Percentiles rank a stretch among this genome's conserved stretches.
phyloP scores from a whole-genome alignment of 257 asterid species.

The Craterostigma plantagineum region DNA sequence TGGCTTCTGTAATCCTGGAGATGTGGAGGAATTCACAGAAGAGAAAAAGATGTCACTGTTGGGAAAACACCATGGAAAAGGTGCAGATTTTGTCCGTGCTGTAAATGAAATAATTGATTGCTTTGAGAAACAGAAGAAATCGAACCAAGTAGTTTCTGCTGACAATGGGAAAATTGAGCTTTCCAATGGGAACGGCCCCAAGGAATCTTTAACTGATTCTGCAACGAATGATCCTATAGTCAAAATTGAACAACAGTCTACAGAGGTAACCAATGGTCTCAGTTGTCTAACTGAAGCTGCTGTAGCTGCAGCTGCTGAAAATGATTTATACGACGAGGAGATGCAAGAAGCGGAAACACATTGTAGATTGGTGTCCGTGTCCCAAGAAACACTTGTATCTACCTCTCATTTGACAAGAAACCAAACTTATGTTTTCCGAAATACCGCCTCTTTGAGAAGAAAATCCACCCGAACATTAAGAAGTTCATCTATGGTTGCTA shows the following conservation, averaged over 20 bases:
- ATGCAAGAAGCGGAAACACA: slow-evolving; percentile 26
- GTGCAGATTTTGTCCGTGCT: slow-evolving; percentile 80
- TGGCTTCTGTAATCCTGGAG: slow-evolving; percentile 83
- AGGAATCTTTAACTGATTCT: slow-evolving; percentile 22
- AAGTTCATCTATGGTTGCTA: slow-evolving; percentile 33
- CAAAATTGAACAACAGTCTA: slow-evolving; percentile 12
- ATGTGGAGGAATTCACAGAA: slow-evolving; percentile 85
- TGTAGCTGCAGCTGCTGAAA: slow-evolving; percentile 31
- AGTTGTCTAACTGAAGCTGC: slow-evolving; percentile 39
- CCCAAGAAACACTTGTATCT: slow-evolving; percentile 13
- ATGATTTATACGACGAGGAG: slow-evolving; percentile 25
- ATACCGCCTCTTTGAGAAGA: slow-evolving; percentile 15
- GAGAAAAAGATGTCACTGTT: slow-evolving; percentile 62
- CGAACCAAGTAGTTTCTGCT: slow-evolving; percentile 20
- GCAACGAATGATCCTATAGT: slow-evolving; percentile 21
- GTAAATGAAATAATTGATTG: slow-evolving; percentile 53
- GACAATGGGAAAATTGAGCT: slow-evolving; percentile 22
- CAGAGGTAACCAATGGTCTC: slow-evolving; percentile 23
- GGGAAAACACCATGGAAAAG: slow-evolving; percentile 73
- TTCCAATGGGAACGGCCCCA: slow-evolving; percentile 24
- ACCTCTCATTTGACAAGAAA: slow-evolving; percentile 28
- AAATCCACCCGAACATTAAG: slow-evolving; percentile 38
- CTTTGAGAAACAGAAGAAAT: slow-evolving; percentile 53
- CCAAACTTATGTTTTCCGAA: slow-evolving; percentile 23
- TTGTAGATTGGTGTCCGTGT: slow-evolving; percentile 18